These are phyloP conservation scores for Xylaria sp. DNA, from an alignment of 2,329 filamentous ascomycete genomes.

Conservation along the genomic window DNA sequence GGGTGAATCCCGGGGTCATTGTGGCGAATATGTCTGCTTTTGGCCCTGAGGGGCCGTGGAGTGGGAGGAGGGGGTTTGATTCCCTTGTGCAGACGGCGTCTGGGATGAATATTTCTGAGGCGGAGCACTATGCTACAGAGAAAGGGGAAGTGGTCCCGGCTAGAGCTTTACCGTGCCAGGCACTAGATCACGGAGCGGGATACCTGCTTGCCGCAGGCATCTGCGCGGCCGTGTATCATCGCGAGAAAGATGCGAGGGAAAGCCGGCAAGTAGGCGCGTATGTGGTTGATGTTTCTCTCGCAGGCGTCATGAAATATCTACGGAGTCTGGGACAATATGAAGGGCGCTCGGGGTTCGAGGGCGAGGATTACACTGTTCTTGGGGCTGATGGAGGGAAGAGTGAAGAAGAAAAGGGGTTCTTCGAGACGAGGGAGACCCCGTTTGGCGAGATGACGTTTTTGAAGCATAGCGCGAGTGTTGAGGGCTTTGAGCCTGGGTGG, in stretches of 20 bases:
- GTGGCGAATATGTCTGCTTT: slow-evolving; percentile 59
- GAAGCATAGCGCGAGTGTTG: slow-evolving; percentile 59
- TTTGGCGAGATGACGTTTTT: slow-evolving; percentile 62
- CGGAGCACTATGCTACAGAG: slow-evolving; percentile 55
- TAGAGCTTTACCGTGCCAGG: slow-evolving; percentile 63
- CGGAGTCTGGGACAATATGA: slow-evolving; percentile 64
- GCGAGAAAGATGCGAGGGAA: slow-evolving; percentile 53
- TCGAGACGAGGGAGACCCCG: slow-evolving; percentile 57
- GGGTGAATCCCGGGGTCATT: slow-evolving; percentile 28
- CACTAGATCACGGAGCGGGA: slow-evolving; percentile 65
- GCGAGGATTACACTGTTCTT: slow-evolving; percentile 40
- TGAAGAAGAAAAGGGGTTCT: slow-evolving; percentile 46
- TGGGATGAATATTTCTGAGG: slow-evolving; percentile 67
- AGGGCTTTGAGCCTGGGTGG: slow-evolving; percentile 60
- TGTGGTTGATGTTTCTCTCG: slow-evolving; percentile 65
- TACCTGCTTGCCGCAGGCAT: slow-evolving; percentile 67
- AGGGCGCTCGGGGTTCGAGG: slow-evolving; percentile 57
- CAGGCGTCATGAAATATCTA: slow-evolving; percentile 66
- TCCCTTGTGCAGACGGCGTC: slow-evolving; percentile 62
- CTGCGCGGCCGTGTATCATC: slow-evolving; percentile 61
- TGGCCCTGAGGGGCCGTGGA: slow-evolving; percentile 55
- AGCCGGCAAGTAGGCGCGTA: slow-evolving; percentile 53
- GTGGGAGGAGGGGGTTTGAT: slow-evolving; percentile 62
- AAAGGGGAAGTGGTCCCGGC: slow-evolving; percentile 56
- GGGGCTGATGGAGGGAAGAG: slow-evolving; percentile 32